These are phyloP conservation scores for Cladochytrium replicatum DNA, from an alignment of 192 early-diverging fungal species.

Conservation along the genomic window DNA sequence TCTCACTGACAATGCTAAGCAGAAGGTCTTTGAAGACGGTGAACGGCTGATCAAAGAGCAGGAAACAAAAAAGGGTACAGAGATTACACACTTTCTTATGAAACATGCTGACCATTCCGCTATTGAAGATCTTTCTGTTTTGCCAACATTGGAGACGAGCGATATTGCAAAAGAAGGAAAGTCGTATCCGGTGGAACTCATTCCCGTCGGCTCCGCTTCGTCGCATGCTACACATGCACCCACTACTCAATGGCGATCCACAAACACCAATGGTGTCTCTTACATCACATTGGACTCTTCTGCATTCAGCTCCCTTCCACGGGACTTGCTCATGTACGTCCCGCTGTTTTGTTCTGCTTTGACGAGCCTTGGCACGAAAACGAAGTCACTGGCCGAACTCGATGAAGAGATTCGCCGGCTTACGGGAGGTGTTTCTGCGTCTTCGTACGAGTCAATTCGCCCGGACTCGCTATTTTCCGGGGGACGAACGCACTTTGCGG, in stretches of 20 bases:
- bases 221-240: slow-evolving; percentile 20
- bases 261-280: slow-evolving; percentile 83
- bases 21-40: slow-evolving; percentile 57
- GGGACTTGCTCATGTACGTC: slow-evolving; percentile 7
- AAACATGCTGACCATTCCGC: no score
- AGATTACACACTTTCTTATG: no score
- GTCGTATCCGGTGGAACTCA: slow-evolving; percentile 45
- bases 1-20: slow-evolving; percentile 53
- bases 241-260: slow-evolving; percentile 65
- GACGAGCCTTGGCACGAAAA: slow-evolving; percentile 29
- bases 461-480: slow-evolving; percentile 2
- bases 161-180: slow-evolving; percentile 61
- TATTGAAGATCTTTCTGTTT: slow-evolving; percentile 53
- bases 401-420: slow-evolving; percentile 76
- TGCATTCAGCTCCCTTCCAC: slow-evolving; percentile 9
- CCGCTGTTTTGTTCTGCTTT: slow-evolving; percentile 21
- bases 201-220: slow-evolving; percentile 1
- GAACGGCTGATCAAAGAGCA: slow-evolving; percentile 56
- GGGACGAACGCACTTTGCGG: background rate
- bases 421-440: slow-evolving; percentile 75
- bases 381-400: slow-evolving; percentile 57
- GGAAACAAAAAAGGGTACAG: slow-evolving; percentile 45
- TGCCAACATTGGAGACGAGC: slow-evolving; percentile 74
- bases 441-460: slow-evolving; percentile 51
- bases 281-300: slow-evolving; percentile 69